Base-by-base conservation (phyloP, 257 asterid genomes). In the Solanum ossicruentum region DNA sequence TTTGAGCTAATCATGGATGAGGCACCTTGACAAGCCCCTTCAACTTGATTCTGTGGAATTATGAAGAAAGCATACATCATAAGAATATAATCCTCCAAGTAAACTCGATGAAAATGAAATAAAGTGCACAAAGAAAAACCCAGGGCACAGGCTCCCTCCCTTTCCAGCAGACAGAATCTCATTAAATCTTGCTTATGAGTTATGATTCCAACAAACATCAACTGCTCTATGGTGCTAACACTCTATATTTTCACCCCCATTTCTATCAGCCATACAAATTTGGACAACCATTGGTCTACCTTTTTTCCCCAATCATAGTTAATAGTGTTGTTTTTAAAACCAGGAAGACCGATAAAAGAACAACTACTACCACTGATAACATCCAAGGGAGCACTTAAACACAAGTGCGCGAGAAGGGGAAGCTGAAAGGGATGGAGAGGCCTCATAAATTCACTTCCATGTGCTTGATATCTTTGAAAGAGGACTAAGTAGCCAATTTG, bases 21-120 rank as follows among this genome's bases (percentile, higher is more conserved):
- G 18, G 56, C 86, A 80, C 86, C 89, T 61, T 84, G 91, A 84
- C 86, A 73, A 83, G 88, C 82, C 61, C 91, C 89, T n/a, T 88
- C 88, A 85, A 60, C 66, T 84, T 86, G 91, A 90, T 88, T 93
- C 98, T 94, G 88, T 84, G 72, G n/a, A 2, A 84, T 71, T 69
- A 49, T 63, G 85, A n/a, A 55, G 23, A 70, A 47, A 49, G 20
- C 51, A 11, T n/a, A 32, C 28, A 71, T 56, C 82, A 49, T 75
- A 43, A 52, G 84, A 69, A 83, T 69, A 32, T 77, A 61, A 84
- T 55, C 55, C 55, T 39, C 45, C 43, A 45, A 49, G 23, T 71
- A 32, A 52, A 58, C 77, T 18, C 67, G 60, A 72, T 26, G 10
- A 12, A 79, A 67, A 80, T 43, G 57, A 81, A 21, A 70, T 21